Conservation (phyloP, 169 alveolate species). For the Eimeria sp. region DNA sequence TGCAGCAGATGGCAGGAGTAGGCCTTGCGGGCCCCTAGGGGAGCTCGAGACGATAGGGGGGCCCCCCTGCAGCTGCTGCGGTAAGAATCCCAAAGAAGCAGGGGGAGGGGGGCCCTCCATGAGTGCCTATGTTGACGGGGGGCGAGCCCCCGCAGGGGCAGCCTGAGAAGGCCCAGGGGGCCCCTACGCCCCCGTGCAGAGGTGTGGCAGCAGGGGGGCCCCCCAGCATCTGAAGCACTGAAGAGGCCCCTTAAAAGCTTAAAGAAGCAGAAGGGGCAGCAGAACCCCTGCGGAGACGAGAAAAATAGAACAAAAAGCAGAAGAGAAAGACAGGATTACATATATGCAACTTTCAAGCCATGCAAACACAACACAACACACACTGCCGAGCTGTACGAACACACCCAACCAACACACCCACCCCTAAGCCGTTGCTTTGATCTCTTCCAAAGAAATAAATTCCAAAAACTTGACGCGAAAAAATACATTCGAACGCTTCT, state of each 20-base stretch:
- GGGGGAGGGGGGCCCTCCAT: slow-evolving; percentile 62
- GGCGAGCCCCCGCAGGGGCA: slow-evolving; percentile 24
- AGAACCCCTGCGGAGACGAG: background rate
- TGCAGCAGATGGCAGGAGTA: slow-evolving; percentile 31
- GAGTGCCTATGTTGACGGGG: background rate
- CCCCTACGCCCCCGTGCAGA: slow-evolving; percentile 10
- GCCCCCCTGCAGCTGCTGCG: slow-evolving; percentile 5
- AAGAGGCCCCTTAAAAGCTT: slow-evolving; percentile 29
- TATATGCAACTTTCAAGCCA: background rate
- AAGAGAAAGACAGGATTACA: background rate
- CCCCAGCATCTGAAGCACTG: slow-evolving; percentile 44
- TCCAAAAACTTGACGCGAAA: background rate
- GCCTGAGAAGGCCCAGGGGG: slow-evolving; percentile 53
- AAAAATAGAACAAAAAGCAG: background rate
- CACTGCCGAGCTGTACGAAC: background rate
- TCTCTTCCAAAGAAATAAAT: background rate
- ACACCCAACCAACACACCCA: slow-evolving; percentile 2
- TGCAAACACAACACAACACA: background rate
- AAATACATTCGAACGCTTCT: background rate
- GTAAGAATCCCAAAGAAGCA: background rate
- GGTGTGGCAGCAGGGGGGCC: slow-evolving; percentile 43
- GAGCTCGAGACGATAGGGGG: background rate
- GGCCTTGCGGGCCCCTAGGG: slow-evolving; percentile 33
- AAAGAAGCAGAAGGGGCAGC: background rate
- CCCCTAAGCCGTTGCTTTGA: background rate